Conservation (phyloP, 768 basidiomycete genomes). For the Crucibulum laeve region DNA sequence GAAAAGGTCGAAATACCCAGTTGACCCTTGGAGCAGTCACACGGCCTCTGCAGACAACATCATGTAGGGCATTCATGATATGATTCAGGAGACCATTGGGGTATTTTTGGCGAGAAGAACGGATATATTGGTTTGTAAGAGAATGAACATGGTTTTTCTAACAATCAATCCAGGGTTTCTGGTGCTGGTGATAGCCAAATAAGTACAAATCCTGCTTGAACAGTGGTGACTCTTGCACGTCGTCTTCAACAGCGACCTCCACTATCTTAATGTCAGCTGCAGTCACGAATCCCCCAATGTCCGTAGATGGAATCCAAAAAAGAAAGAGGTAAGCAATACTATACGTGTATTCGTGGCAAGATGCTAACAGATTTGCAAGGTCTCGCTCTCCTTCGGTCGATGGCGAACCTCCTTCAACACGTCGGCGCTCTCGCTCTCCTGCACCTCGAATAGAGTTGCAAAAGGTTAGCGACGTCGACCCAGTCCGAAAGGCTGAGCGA, state of each 20-base stretch:
- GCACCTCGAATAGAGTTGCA: constrained; percentile 23
- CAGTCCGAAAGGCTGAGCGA: constrained; percentile 68
- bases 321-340: constrained; percentile 39
- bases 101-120: too few species aligned
- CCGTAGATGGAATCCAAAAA: constrained; percentile 27
- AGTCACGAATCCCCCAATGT: constrained; percentile 21
- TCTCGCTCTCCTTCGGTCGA: constrained; percentile 44
- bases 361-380: constrained; percentile 19
- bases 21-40: neutral
- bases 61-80: neutral
- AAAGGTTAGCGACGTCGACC: constrained; percentile 69
- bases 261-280: constrained; percentile 34
- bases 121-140: too few species aligned
- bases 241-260: constrained; percentile 9
- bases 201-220: constrained; percentile 9
- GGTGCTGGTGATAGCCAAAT: constrained; percentile 8
- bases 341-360: neutral
- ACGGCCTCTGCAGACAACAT: neutral
- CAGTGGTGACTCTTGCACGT: neutral
- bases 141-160: too few species aligned
- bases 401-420: constrained; percentile 37
- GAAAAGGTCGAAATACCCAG: constrained; percentile 2
- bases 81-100: neutral
- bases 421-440: constrained; percentile 43
- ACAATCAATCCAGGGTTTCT: neutral